Conservation (phyloP, 2,329 filamentous ascomycete species). For the Talaromyces atroroseus region DNA sequence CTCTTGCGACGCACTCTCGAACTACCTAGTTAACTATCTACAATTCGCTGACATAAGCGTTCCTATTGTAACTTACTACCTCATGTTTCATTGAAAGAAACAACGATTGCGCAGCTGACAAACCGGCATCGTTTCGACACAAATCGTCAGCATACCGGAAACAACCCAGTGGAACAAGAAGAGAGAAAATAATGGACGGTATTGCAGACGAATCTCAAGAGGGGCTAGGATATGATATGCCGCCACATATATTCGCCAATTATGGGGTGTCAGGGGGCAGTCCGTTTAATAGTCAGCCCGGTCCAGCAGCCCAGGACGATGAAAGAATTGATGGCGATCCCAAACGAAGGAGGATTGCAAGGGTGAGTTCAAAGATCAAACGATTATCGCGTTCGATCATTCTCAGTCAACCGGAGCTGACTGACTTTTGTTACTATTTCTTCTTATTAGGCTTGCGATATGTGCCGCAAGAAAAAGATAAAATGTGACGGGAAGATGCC, state of each 20-base stretch:
- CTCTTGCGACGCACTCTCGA: too few relatives aligned
- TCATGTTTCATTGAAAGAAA: not conserved
- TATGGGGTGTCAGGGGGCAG: constrained; percentile 56
- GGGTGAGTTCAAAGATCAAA: constrained; percentile 73
- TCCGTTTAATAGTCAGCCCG: constrained; percentile 44
- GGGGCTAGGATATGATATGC: constrained; percentile 39
- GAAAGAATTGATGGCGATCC: constrained; percentile 63
- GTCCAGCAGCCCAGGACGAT: constrained; percentile 36
- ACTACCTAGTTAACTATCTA: constrained; percentile 10
- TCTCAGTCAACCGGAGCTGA: not conserved
- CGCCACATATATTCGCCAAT: constrained; percentile 61
- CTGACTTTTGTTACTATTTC: not conserved
- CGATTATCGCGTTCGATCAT: not conserved
- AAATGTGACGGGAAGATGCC: constrained; percentile 97
- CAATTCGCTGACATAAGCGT: constrained; percentile 14
- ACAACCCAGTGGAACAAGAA: not conserved
- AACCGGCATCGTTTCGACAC: not conserved
- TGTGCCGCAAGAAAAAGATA: constrained; percentile 91
- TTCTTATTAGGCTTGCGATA: constrained; percentile 70
- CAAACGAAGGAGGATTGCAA: constrained; percentile 81
- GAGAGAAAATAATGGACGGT: constrained; percentile 25
- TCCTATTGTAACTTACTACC: not conserved
- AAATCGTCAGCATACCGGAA: not conserved
- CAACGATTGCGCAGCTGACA: not conserved
- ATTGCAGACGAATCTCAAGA: constrained; percentile 32